Evolutionary conservation across 2,329 filamentous ascomycete species (phyloP).

Genomic region (Fusarium transvaalense): DNA sequence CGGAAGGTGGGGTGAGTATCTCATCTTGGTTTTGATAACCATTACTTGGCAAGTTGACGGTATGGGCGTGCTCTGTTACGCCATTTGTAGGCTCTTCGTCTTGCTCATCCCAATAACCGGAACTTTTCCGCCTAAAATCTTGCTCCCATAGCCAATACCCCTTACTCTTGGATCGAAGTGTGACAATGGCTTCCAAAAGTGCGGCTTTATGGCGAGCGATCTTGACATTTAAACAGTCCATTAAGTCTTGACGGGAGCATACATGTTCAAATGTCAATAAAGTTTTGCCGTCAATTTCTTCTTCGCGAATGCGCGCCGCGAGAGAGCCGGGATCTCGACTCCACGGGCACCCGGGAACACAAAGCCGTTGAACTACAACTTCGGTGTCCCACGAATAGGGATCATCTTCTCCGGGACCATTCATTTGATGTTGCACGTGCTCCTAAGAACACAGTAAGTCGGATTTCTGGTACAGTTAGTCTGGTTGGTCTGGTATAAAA

Average conservation of each 20-base stretch:
- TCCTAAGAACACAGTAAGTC: constrained; percentile 7
- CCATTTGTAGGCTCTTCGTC: not conserved
- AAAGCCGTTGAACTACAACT: constrained; percentile 75
- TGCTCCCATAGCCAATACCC: constrained; percentile 58
- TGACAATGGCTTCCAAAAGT: constrained; percentile 68
- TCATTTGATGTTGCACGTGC: constrained; percentile 44
- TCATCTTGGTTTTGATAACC: not conserved
- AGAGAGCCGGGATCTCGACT: constrained; percentile 63
- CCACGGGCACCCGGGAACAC: constrained; percentile 65
- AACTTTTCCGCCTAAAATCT: constrained; percentile 39
- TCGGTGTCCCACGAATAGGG: constrained; percentile 81
- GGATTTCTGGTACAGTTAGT: constrained; percentile 14
- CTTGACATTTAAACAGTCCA: constrained; percentile 67
- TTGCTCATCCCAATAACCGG: constrained; percentile 30
- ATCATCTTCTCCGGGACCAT: constrained; percentile 59
- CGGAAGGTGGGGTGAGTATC: not conserved
- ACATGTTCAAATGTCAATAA: constrained; percentile 70
- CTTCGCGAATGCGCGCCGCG: constrained; percentile 66
- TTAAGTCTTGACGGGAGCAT: constrained; percentile 63
- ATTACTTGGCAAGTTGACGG: not conserved
- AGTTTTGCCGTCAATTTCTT: constrained; percentile 74
- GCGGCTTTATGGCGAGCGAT: constrained; percentile 69
- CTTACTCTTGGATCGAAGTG: constrained; percentile 65
- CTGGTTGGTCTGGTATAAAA: not conserved
- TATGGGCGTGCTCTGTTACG: not conserved